A percentile compares a stretch with the other conserved stretches of the same genome.
phyloP scores from a whole-genome alignment of 345 rosid genomes.

The Acer negundo region DNA sequence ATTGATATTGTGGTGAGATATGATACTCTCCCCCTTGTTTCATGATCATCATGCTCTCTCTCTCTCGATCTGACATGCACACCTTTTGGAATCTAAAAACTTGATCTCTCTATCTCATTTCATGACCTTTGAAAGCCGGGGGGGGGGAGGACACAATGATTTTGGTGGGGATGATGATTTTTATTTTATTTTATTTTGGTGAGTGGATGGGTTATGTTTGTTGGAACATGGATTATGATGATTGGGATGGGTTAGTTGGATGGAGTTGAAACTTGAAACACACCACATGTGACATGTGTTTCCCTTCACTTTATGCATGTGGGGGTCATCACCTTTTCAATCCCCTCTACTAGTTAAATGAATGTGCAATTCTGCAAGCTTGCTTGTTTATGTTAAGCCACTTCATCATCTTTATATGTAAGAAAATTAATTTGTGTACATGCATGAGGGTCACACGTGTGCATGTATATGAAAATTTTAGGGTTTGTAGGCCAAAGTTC shows the following conservation, averaged over 20 bases:
- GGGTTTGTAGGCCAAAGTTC: background rate
- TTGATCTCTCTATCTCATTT: background rate
- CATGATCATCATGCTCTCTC: no score
- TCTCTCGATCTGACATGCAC: background rate
- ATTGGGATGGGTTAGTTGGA: slow-evolving; percentile 23
- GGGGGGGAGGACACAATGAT: no score
- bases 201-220: slow-evolving; percentile 21
- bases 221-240: slow-evolving; percentile 26
- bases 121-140: no score
- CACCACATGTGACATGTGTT: slow-evolving; percentile 31
- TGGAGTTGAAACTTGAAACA: slow-evolving; percentile 23
- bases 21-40: no score
- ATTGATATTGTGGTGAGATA: no score
- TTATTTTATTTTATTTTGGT: background rate
- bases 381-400: background rate
- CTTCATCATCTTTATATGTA: background rate
- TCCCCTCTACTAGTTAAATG: background rate
- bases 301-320: slow-evolving; percentile 23
- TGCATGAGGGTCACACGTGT: background rate
- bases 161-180: slow-evolving; percentile 20
- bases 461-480: background rate
- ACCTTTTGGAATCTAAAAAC: background rate
- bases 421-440: background rate
- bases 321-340: slow-evolving; percentile 21
- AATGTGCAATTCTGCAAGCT: background rate